Base-by-base conservation (phyloP, 257 asterid species). In the Gynochthodes officinalis region DNA sequence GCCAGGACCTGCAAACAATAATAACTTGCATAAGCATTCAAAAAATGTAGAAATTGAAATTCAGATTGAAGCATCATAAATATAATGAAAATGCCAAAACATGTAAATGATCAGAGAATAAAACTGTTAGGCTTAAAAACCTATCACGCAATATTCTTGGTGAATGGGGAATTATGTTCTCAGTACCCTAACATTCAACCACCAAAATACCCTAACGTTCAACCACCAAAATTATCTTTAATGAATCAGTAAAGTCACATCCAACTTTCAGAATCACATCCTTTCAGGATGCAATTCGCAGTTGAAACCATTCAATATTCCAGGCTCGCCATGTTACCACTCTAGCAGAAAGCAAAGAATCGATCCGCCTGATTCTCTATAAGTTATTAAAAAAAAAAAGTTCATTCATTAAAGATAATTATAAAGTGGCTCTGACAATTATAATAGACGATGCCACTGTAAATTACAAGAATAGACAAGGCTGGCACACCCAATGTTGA, bases 1-100 rank as follows among this genome's bases (percentile, higher is more conserved):
- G 97, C 97, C 79, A 91, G 85, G 72, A 91, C 97, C 97, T 91
- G 80, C 74, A 84, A 70, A 75, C n/a, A 71, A 62, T 27, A 75
- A 81, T 16, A 40, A 32, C 49, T 30, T 40, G 73, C 44, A 65
- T 86, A 73, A 90, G 82, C 43, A 44, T 75, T 25, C 63, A 71
- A 52, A 35, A 21, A 7, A 32, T 28, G 13, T 68, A 49, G 25
- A 46, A 28, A 40, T 35, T 23, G 58, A 50, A 57, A 23, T 53
- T 30, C 62, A 75, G 55, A 67, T 52, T 52, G 4, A 42, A 6
- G 52, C 33, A 67, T 18, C 16, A 64, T 46, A 14, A 23, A 10
- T 66, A 42, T 54, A 48, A 16, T 42, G 23, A 23, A 21, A 52
- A 18, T 9, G 27, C 32, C 16, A 46, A 35, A 39, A 40, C 18